Conservation (phyloP, 2,329 filamentous ascomycete genomes). For the Alternaria incomplexa region DNA sequence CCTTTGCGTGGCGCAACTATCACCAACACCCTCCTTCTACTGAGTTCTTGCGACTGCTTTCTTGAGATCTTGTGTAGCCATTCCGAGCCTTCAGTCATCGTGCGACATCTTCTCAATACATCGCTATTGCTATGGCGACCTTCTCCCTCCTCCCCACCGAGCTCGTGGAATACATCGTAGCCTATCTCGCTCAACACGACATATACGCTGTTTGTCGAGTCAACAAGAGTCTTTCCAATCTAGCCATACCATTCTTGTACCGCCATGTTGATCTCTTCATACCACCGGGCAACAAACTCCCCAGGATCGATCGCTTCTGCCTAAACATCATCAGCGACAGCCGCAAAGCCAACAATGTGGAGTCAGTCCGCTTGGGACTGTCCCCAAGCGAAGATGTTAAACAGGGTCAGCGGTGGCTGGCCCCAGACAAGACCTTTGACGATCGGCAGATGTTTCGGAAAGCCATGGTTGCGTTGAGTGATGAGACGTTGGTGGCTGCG, state of each 20-base stretch:
- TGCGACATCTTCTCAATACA: rapidly evolving
- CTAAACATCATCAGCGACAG: conserved; percentile 25
- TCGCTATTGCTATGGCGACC: conserved; percentile 20
- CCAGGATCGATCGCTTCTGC: conserved; percentile 35
- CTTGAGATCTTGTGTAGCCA: not conserved
- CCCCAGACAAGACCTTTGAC: conserved; percentile 18
- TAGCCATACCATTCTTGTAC: conserved; percentile 29
- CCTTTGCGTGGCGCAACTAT: not conserved
- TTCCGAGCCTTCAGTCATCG: rapidly evolving
- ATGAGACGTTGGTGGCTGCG: conserved; percentile 21
- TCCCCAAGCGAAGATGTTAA: conserved; percentile 13
- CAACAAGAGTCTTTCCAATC: conserved; percentile 15
- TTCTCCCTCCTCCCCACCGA: conserved; percentile 30
- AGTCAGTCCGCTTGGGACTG: conserved; percentile 28
- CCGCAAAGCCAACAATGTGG: conserved; percentile 23
- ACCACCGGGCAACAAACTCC: conserved; percentile 18
- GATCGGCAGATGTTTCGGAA: conserved; percentile 15
- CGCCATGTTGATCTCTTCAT: conserved; percentile 32
- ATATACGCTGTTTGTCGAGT: conserved; percentile 20
- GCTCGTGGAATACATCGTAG: conserved; percentile 30
- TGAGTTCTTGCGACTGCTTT: not conserved
- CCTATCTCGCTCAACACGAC: conserved; percentile 25
- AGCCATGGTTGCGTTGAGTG: conserved; percentile 15
- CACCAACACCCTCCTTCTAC: not conserved
- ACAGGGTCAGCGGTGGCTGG: conserved; percentile 26